A percentile compares a stretch with the other conserved stretches of the same genome.
Conservation (phyloP, 78 protist genomes). For the Dictyostelium capitatum region DNA sequence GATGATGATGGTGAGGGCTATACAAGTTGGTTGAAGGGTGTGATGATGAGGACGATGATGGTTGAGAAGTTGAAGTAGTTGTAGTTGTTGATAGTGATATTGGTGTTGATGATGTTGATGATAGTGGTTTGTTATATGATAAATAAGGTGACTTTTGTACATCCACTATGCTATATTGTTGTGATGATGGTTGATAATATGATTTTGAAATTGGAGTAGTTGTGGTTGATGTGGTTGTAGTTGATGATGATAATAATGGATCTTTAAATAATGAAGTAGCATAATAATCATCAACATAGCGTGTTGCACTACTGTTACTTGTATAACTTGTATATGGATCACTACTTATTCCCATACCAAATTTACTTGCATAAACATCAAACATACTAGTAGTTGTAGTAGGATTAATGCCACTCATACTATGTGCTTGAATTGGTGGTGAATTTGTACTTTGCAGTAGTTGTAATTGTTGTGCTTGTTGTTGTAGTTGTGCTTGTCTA, state of each 20-base stretch:
- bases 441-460: background rate
- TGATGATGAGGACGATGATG: background rate
- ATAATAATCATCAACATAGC: slow-evolving; percentile 7
- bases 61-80: background rate
- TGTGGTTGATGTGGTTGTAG: slow-evolving; percentile 22
- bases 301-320: background rate
- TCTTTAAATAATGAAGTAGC: background rate
- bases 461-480: background rate
- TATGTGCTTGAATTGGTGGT: slow-evolving; percentile 29
- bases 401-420: background rate
- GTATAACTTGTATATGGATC: background rate
- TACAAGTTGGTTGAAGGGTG: background rate
- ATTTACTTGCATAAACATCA: background rate
- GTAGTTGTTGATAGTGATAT: slow-evolving; percentile 8
- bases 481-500: background rate
- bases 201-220: slow-evolving; percentile 9
- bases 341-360: slow-evolving; percentile 9
- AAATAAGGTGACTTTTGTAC: slow-evolving; percentile 12
- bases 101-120: slow-evolving; percentile 4
- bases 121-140: background rate
- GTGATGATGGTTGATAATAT: slow-evolving; percentile 15
- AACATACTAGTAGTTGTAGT: slow-evolving; percentile 4
- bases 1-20: background rate
- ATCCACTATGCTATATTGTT: background rate
- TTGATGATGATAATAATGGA: background rate